phyloP scores from a whole-genome alignment of 2,329 filamentous ascomycete species.

The Neoascochyta sp. region DNA sequence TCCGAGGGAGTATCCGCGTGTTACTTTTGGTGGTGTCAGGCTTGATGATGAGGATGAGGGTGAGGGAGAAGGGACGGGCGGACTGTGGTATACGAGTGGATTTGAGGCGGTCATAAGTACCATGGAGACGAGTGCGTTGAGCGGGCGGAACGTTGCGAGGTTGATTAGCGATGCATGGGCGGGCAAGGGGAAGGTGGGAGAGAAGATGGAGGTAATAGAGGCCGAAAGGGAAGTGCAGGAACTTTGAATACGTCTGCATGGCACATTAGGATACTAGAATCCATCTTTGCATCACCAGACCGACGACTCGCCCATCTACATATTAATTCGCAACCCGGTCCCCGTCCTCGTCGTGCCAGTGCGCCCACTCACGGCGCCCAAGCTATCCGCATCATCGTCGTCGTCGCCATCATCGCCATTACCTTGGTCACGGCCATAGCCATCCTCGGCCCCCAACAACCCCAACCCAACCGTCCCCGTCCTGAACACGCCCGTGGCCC shows the following conservation, averaged over 20 bases:
- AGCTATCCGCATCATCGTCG: conserved; percentile 26
- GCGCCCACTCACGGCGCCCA: conserved; percentile 20
- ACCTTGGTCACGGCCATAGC: conserved; percentile 15
- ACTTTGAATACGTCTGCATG: too few species aligned
- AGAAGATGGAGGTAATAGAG: too few species aligned
- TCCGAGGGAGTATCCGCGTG: conserved; percentile 76
- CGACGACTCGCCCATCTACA: too few species aligned
- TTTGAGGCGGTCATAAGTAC: conserved; percentile 95
- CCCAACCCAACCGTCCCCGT: conserved; percentile 46
- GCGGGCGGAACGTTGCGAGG: conserved; percentile 80
- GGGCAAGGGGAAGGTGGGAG: conserved; percentile 7
- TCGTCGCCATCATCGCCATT: conserved; percentile 26
- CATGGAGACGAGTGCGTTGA: conserved; percentile 93
- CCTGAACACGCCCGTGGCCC: conserved; percentile 57
- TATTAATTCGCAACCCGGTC: conserved; percentile 30
- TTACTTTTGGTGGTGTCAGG: conserved; percentile 79
- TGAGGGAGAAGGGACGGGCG: conserved; percentile 18
- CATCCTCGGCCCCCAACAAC: conserved; percentile 16
- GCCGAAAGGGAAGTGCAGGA: too few species aligned
- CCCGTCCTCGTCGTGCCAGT: conserved; percentile 29
- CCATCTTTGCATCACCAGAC: too few species aligned
- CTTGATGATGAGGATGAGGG: conserved; percentile 48
- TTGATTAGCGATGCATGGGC: conserved; percentile 63
- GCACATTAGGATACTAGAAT: too few species aligned
- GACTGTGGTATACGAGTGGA: conserved; percentile 63